Base-by-base conservation (phyloP, 2,329 filamentous ascomycete species). In the Xylaria sp. region DNA sequence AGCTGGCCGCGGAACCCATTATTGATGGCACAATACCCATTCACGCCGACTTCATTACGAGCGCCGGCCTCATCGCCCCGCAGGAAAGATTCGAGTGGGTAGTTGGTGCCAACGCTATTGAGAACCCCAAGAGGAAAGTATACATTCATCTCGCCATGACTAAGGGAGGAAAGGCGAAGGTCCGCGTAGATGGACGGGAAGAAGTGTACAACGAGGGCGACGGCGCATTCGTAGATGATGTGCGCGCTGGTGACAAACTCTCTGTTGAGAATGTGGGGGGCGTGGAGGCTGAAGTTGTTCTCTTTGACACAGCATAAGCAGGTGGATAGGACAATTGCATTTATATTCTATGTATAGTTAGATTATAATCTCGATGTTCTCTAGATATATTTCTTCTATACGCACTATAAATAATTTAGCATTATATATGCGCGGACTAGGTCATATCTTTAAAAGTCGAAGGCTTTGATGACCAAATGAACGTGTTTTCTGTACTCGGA, bases 1-100 rank as follows among this genome's bases (percentile, higher is more conserved):
- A 95, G 76, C 85, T 85, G 70, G 87, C 84, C 6, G 90, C 88
- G 0, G 85, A 88, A 70, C 89, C 92, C 0, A 81, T 81, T 1
- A 82, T 92, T 23, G 81, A 85, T 0, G 86, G 83, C n/a, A 91
- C 91, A 0, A 97, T 97, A 71, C 92, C 93, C 8, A 91, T 97
- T 64, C 92, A 97, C 78, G 91, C 93, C 12, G 93, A 97, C 81
- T 86, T 97, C 60, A 89, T 91, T 69, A 96, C 97, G 92, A 89
- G 88, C 42, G 93, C 93, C 0, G 90, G 90, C 6, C 89, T 97
- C 65, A 87, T 97, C 64, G 85, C 84, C 8, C 89, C 92, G 0
- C 85, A 86, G 32, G 84, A 84, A 76, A 85, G 81, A 50, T 94
- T 95, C 68, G 86, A 87, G 74, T 96, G 94, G 87, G 88, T 84